Evolutionary conservation across 495 filamentous ascomycete genomes (phyloP).

Genomic region (Terfezia boudieri): DNA sequence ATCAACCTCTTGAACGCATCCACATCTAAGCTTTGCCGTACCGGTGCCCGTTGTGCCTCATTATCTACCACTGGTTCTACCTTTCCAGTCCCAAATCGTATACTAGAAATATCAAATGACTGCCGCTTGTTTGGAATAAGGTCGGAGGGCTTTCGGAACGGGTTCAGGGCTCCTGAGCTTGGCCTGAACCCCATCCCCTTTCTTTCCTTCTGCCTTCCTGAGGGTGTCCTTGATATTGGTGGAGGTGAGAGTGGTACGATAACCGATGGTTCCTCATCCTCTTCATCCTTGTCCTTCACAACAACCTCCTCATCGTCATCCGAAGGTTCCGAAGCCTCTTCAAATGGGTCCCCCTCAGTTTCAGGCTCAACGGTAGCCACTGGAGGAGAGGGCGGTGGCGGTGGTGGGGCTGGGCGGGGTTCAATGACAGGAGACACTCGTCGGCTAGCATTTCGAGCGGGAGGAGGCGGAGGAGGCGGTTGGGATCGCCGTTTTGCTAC

Average conservation of each 20-base stretch:
- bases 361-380: neutral
- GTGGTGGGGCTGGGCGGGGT: neutral
- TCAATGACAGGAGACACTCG: neutral
- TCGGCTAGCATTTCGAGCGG: neutral
- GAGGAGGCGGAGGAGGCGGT: neutral
- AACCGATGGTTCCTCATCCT: neutral
- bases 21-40: constrained; percentile 13
- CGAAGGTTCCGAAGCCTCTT: neutral
- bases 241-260: neutral
- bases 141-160: neutral
- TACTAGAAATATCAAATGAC: neutral
- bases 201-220: too few relatives aligned
- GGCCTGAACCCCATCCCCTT: too few relatives aligned
- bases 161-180: neutral
- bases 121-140: neutral
- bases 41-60: neutral
- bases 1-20: constrained; percentile 17
- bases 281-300: neutral
- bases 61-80: neutral
- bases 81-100: neutral
- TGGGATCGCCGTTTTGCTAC: neutral
- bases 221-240: neutral
- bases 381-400: neutral
- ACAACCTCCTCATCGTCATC: neutral
- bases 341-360: neutral